Evolutionary conservation across 2,329 filamentous ascomycete genomes (phyloP).

Genomic region (Exophiala calicioides): DNA sequence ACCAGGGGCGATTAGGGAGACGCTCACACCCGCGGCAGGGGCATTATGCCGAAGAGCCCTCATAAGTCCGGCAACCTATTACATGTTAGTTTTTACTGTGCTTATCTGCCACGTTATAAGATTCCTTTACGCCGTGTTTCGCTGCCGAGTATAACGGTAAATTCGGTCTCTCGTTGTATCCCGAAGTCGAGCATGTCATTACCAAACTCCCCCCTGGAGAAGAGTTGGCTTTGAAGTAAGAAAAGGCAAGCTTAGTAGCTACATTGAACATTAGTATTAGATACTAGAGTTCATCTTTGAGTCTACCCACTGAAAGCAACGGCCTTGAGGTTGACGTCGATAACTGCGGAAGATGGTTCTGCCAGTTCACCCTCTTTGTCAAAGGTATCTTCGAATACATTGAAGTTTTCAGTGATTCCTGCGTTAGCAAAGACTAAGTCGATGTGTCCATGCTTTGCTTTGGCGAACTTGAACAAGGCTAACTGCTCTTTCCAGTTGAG

Average conservation of each 20-base stretch:
- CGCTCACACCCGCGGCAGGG: neutral
- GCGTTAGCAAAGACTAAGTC: slow-evolving; percentile 57
- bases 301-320: slow-evolving; percentile 34
- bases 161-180: neutral
- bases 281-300: no score
- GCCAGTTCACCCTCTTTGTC: slow-evolving; percentile 52
- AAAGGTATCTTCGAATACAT: slow-evolving; percentile 51
- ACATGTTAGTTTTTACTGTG: no score
- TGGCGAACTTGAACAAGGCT: slow-evolving; percentile 23
- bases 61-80: neutral
- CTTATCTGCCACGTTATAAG: no score
- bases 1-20: neutral
- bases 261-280: neutral
- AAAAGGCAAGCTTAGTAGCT: neutral
- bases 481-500: slow-evolving; percentile 7
- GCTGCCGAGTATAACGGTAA: neutral
- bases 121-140: neutral
- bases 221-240: neutral
- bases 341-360: slow-evolving; percentile 45
- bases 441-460: slow-evolving; percentile 44
- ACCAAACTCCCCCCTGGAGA: neutral
- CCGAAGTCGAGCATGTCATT: neutral
- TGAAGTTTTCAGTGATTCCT: slow-evolving; percentile 50
- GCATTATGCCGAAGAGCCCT: neutral
- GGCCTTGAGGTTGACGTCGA: slow-evolving; percentile 54